A percentile compares a stretch with the other conserved stretches of the same genome.
These are phyloP conservation scores for Hypoxylon sp. DNA, from an alignment of 2,329 filamentous ascomycete species.

Conservation along the genomic window DNA sequence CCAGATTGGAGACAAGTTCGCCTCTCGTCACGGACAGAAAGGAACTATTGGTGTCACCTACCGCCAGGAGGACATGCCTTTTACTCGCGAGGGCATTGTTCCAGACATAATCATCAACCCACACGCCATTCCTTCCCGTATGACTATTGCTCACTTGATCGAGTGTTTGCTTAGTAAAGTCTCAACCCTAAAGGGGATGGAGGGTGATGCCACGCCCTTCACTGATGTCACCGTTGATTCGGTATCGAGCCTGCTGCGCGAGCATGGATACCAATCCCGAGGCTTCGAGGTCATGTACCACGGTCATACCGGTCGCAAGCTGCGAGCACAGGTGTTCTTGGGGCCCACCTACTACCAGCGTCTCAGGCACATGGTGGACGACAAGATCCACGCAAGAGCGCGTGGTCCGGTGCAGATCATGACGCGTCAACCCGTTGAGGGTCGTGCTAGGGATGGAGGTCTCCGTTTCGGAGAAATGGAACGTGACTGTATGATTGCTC, in stretches of 20 bases:
- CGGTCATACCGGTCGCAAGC: slow-evolving; percentile 94
- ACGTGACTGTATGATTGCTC: slow-evolving; percentile 99
- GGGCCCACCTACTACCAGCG: slow-evolving; percentile 99
- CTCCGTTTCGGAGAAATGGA: slow-evolving; percentile 99
- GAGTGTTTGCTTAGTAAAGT: slow-evolving; percentile 98
- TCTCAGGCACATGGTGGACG: slow-evolving; percentile 98
- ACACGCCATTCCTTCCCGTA: slow-evolving; percentile 99
- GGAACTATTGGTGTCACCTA: slow-evolving; percentile 99
- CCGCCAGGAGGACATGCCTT: slow-evolving; percentile 98
- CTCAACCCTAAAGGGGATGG: slow-evolving; percentile 90
- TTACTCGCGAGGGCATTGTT: slow-evolving; percentile 89
- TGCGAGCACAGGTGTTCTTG: slow-evolving; percentile 95
- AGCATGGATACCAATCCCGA: slow-evolving; percentile 95
- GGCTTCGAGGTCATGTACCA: slow-evolving; percentile 99
- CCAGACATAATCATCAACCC: slow-evolving; percentile 99
- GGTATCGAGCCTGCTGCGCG: slow-evolving; percentile 86
- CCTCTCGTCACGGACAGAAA: slow-evolving; percentile 98
- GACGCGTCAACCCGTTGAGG: slow-evolving; percentile 96
- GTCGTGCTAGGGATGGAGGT: slow-evolving; percentile 97
- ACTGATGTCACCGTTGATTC: slow-evolving; percentile 97
- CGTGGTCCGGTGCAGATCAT: slow-evolving; percentile 97
- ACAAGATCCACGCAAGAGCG: slow-evolving; percentile 99
- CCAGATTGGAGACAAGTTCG: slow-evolving; percentile 99
- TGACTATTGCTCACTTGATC: slow-evolving; percentile 99
- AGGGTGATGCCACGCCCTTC: slow-evolving; percentile 98